A percentile compares a stretch with the other conserved stretches of the same genome.
These are phyloP conservation scores for Trichoderma aggressivum DNA, from an alignment of 2,329 filamentous ascomycete genomes.

Conservation along the genomic window DNA sequence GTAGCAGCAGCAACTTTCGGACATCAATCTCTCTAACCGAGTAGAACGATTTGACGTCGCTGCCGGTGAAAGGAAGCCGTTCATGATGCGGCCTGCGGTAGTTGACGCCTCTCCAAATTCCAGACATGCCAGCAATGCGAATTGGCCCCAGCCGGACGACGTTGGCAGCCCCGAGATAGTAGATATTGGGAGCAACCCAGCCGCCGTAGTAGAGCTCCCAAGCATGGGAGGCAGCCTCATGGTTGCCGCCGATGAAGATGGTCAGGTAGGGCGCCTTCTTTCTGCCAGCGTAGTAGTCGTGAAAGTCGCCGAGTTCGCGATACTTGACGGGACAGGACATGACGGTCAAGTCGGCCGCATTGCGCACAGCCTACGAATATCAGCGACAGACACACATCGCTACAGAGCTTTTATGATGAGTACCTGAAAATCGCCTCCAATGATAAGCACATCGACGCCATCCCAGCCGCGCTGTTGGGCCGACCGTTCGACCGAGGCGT, in stretches of 20 bases:
- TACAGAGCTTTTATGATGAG: neutral
- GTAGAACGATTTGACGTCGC: slow-evolving; percentile 79
- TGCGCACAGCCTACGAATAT: slow-evolving; percentile 68
- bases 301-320: slow-evolving; percentile 84
- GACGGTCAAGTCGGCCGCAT: slow-evolving; percentile 79
- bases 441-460: slow-evolving; percentile 83
- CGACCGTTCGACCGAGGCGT: slow-evolving; percentile 68
- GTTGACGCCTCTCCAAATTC: slow-evolving; percentile 91
- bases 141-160: slow-evolving; percentile 79
- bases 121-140: slow-evolving; percentile 83
- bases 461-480: slow-evolving; percentile 73
- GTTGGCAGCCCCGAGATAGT: slow-evolving; percentile 92
- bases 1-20: slow-evolving; percentile 80
- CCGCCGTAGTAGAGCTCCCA: slow-evolving; percentile 95
- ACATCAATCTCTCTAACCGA: slow-evolving; percentile 87
- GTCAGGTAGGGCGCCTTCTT: slow-evolving; percentile 81
- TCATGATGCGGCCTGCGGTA: slow-evolving; percentile 83
- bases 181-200: slow-evolving; percentile 96
- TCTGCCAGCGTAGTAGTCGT: slow-evolving; percentile 83
- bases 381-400: neutral
- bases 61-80: slow-evolving; percentile 74
- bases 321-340: slow-evolving; percentile 91
- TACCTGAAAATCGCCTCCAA: slow-evolving; percentile 93
- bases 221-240: slow-evolving; percentile 86
- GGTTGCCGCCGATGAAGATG: slow-evolving; percentile 90